Evolutionary conservation across 768 basidiomycete genomes (phyloP).

Genomic region (Tricholomella constricta): DNA sequence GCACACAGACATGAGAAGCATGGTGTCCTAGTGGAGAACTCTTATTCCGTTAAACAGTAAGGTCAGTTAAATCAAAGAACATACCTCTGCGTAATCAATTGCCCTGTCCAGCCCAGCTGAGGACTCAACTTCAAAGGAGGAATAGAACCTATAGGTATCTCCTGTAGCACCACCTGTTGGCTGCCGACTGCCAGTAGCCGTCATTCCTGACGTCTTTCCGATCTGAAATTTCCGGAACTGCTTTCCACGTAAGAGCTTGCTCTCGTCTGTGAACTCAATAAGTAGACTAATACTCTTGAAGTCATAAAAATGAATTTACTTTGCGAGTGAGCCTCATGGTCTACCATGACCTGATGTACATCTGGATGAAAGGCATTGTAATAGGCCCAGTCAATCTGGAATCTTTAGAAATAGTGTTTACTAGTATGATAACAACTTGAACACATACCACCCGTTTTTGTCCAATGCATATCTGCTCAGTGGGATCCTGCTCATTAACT

Average conservation of each 20-base stretch:
- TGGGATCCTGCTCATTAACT: not conserved
- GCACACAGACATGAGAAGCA: not conserved
- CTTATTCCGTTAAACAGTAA: not conserved
- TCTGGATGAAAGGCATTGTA: not conserved
- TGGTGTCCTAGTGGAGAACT: not conserved
- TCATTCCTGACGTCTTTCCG: not conserved
- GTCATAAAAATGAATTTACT: not conserved
- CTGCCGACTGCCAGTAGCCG: not conserved
- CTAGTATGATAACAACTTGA: not conserved
- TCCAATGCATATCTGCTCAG: not conserved
- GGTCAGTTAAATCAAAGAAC: not conserved
- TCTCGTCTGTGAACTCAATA: not conserved
- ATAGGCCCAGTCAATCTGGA: not conserved
- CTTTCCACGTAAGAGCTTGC: not conserved
- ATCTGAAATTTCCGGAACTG: not conserved
- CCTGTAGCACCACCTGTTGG: not conserved
- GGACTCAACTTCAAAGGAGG: not conserved
- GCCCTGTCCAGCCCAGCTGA: not conserved
- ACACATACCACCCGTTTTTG: not conserved
- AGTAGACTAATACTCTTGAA: not conserved
- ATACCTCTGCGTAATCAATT: not conserved
- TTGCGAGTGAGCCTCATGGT: not conserved
- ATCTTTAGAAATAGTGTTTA: not conserved
- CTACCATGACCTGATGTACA: not conserved
- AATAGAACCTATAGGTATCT: not conserved